A percentile compares a stretch with the other conserved stretches of the same genome.
phyloP scores from a whole-genome alignment of 495 filamentous ascomycete species.

The Podospora fimiseda region DNA sequence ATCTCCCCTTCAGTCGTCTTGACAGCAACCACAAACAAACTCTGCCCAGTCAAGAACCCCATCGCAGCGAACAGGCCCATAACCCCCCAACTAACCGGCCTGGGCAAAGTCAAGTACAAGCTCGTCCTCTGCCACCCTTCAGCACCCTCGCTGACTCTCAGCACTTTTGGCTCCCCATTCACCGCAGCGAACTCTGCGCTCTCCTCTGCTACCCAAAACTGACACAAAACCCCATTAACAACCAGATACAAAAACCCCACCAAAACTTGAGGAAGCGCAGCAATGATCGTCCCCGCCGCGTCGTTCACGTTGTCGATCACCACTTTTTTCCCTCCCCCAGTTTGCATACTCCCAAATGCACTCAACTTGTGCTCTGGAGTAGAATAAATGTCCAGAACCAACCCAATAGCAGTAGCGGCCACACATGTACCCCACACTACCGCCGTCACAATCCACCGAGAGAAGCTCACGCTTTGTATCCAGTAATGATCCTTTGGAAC shows the following conservation, averaged over 20 bases:
- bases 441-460: slow-evolving; percentile 28
- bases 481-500: slow-evolving; percentile 35
- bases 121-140: slow-evolving; percentile 32
- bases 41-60: slow-evolving; percentile 34
- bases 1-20: neutral
- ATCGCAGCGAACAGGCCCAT: slow-evolving; percentile 29
- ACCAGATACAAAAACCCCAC: slow-evolving; percentile 36
- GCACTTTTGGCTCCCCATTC: slow-evolving; percentile 28
- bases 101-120: slow-evolving; percentile 37
- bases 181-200: slow-evolving; percentile 30
- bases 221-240: slow-evolving; percentile 35
- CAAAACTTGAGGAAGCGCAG: slow-evolving; percentile 35
- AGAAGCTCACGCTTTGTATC: slow-evolving; percentile 32
- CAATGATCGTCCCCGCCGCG: slow-evolving; percentile 24
- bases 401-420: slow-evolving; percentile 26
- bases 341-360: slow-evolving; percentile 28
- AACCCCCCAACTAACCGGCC: slow-evolving; percentile 32
- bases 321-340: neutral
- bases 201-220: no score
- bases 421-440: slow-evolving; percentile 26
- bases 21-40: slow-evolving; percentile 23
- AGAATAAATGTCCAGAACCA: slow-evolving; percentile 18
- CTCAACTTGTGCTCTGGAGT: slow-evolving; percentile 19
- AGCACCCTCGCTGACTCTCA: slow-evolving; percentile 31
- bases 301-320: slow-evolving; percentile 12